Conservation (phyloP, 805 yeast genomes). For the Maudiozyma bulderi region DNA sequence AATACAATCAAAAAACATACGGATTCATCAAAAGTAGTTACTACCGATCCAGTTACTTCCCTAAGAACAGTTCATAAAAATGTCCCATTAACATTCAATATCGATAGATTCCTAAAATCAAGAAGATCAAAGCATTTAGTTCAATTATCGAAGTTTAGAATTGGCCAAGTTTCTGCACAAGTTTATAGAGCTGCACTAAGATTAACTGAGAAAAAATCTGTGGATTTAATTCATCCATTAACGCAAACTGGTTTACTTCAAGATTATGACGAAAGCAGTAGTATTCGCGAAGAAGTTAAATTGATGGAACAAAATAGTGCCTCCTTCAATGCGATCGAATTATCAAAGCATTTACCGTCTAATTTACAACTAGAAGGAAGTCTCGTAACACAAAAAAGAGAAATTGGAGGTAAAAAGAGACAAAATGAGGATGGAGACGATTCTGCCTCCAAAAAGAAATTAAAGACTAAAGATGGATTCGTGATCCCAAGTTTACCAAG, state of each 20-base stretch:
- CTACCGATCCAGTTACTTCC: conserved; percentile 29
- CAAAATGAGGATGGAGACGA: conserved; percentile 12
- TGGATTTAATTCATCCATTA: conserved; percentile 33
- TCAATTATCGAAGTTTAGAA: conserved; percentile 51
- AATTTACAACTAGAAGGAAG: conserved; percentile 38
- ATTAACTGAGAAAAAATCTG: conserved; percentile 49
- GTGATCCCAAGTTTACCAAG: conserved; percentile 23
- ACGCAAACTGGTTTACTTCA: conserved; percentile 41
- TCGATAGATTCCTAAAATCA: conserved; percentile 56
- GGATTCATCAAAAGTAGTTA: conserved; percentile 19
- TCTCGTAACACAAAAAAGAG: conserved; percentile 30
- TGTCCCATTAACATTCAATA: conserved; percentile 49
- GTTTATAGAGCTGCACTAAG: conserved; percentile 52
- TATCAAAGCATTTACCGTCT: conserved; percentile 33
- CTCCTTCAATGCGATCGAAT: conserved; percentile 37
- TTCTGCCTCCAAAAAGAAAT: conserved; percentile 24
- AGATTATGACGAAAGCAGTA: conserved; percentile 35
- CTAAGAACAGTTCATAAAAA: conserved; percentile 38
- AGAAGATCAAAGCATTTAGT: conserved; percentile 57
- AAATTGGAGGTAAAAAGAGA: conserved; percentile 30
- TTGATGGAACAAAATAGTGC: conserved; percentile 28
- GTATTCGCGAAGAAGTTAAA: conserved; percentile 19
- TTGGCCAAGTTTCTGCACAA: conserved; percentile 59
- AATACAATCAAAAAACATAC: conserved; percentile 28
- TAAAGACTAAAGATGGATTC: conserved; percentile 35